Evolutionary conservation across 1,284 basidiomycete genomes (phyloP), one percentile per base, ranked within the genome.

Genomic region (Malassezia dermatis): DNA sequence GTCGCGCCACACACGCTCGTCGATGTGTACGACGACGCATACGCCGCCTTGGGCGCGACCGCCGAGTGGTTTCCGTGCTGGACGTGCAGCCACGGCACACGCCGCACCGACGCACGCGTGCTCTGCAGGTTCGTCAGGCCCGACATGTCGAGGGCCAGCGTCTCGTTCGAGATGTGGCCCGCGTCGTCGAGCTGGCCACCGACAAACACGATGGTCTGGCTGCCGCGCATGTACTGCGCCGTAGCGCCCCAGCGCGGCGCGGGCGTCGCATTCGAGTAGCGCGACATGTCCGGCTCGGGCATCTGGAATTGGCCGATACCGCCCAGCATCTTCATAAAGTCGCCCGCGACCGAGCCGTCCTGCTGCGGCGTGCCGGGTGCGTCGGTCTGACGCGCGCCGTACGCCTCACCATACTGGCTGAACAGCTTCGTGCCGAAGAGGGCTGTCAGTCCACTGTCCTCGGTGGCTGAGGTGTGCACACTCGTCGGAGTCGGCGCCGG

Each of bases 171-270:
- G 12, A 61, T 17, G 24, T 17, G 41, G 8, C 39, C 49, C 13
- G 40, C 19, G 10, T 19, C 30, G 41, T 49, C 52, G n/a, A 44
- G 40, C 42, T 63, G 51, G 10, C 63, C 63, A 28, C 63, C 63
- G 21, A 50, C 24, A 39, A 65, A 61, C 26, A 64, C 51, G 12
- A 65, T 32, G 10, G 43, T 21, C 40, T 68, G 54, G 1, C 39
- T 13, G 7, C 58, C 24, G 0, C 55, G 51, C 39, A 74, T 56
- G 55, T 62, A 73, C 24, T 65, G 48, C n/a, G 71, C 61, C 1
- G 60, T 35, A 32, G 73, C 67, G 8, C 73, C 73, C 62, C 71
- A 75, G 15, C 71, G 60, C 12, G 53, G 54, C 31, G 15, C 28
- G 8, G 42, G 41, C 23, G 13, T 21, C 6, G 10, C 11, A 4